A percentile compares a stretch with the other conserved stretches of the same genome.
Evolutionary conservation across 1,284 basidiomycete genomes (phyloP).

Genomic region (Pseudozyma sp.): DNA sequence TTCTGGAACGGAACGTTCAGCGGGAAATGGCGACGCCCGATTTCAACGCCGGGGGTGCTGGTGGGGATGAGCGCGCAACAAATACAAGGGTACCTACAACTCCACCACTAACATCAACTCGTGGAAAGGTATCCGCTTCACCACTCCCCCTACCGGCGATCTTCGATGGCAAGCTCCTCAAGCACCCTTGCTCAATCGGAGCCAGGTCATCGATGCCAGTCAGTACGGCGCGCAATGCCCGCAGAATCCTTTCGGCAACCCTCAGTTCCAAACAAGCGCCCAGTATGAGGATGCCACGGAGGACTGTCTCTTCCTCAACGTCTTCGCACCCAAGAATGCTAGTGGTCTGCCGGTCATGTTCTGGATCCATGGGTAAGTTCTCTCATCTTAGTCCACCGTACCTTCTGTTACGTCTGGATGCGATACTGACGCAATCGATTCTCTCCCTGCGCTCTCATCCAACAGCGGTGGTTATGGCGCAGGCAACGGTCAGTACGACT

Average conservation of each 20-base stretch:
- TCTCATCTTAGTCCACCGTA: neutral
- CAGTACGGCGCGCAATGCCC: constrained; percentile 30
- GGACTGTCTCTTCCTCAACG: constrained; percentile 52
- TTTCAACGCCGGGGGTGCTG: no score
- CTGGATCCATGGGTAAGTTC: constrained; percentile 34
- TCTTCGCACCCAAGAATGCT: constrained; percentile 39
- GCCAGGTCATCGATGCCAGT: constrained; percentile 22
- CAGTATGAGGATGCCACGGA: constrained; percentile 20
- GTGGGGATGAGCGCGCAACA: no score
- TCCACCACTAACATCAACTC: constrained; percentile 21
- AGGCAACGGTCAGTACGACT: constrained; percentile 38
- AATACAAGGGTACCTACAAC: constrained; percentile 30
- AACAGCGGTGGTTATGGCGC: constrained; percentile 38
- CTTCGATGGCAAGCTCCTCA: constrained; percentile 43
- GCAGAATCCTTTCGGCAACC: constrained; percentile 31
- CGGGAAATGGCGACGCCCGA: no score
- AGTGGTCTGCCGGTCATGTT: constrained; percentile 40
- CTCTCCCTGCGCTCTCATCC: neutral
- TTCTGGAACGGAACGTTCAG: no score
- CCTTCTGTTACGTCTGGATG: neutral
- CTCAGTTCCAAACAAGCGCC: constrained; percentile 4
- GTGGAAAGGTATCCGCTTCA: constrained; percentile 49
- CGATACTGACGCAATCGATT: neutral
- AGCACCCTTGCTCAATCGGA: constrained; percentile 21
- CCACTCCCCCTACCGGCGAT: constrained; percentile 23